Base-by-base conservation (phyloP, 768 basidiomycete genomes). In the Tulasnella sp. region DNA sequence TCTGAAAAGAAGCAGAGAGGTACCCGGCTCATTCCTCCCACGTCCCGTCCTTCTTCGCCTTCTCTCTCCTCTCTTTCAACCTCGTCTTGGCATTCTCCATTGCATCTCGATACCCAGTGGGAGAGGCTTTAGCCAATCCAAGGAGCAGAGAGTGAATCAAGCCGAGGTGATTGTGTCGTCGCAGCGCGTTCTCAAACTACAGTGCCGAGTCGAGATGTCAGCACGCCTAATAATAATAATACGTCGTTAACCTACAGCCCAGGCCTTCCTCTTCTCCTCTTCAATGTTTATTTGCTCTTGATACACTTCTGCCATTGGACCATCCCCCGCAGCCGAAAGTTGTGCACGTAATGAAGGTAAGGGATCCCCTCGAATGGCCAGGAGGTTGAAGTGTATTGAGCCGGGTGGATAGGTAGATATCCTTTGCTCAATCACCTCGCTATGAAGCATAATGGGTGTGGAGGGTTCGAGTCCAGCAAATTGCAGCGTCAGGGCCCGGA, bases 371-470 rank as follows among this genome's bases (percentile, higher is more conserved):
- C 90, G 89, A 59, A 99, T 82, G 6, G 92, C 94, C 40, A 97
- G 87, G 40, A 98, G 86, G 79, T 90, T 95, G 83, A 98, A 98
- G 78, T 95, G 92, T 69, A 97, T 94, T 74, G 95, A 89, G 75
- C 91, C 94, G 22, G 86, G 80, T 11, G 94, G 94, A 80, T 99
- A 96, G 12, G 92, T 95, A 26, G 85, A 87, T 81, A 99, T 99
- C 74, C 96, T 87, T 34, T 83, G 83, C 79, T 96, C 90, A 67
- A 98, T 92, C 32, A 90, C 90, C 75, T 39, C 64, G 72, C 11
- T 72, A 14, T 6, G 17, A 32, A 32, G 5, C 11, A 17, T 16
- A 19, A 8, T n/a, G 36, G 7, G 47, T 1, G 9, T 22, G 9
- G n/a, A 7, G 47, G 12, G 26, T 16, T 19, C n/a, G 19, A 52